These are phyloP conservation scores for Colletotrichum destructivum DNA, from an alignment of 2,329 filamentous ascomycete species.

Conservation along the genomic window DNA sequence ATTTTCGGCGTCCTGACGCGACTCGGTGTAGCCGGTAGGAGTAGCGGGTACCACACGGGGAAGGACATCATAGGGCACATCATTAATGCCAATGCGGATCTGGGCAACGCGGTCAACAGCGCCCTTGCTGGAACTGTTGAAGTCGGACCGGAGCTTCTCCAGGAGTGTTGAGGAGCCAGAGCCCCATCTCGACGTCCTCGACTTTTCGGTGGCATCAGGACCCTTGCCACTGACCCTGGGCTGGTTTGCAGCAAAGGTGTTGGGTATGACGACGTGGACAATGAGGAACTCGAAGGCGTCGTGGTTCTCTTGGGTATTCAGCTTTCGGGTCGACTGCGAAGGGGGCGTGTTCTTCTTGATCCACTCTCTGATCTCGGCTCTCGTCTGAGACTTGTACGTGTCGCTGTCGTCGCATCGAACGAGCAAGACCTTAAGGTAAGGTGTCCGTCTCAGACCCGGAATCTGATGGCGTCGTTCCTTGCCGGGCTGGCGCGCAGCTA, in stretches of 20 bases:
- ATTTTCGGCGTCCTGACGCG: constrained; percentile 82
- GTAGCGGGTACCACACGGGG: constrained; percentile 75
- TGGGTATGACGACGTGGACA: constrained; percentile 91
- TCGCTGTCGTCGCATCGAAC: constrained; percentile 97
- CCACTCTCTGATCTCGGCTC: constrained; percentile 90
- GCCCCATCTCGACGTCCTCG: constrained; percentile 80
- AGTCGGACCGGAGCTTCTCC: constrained; percentile 92
- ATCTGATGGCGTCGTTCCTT: constrained; percentile 90
- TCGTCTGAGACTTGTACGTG: constrained; percentile 85
- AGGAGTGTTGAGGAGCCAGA: constrained; percentile 86
- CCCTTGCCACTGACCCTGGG: constrained; percentile 73
- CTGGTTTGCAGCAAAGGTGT: constrained; percentile 85
- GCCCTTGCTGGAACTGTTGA: constrained; percentile 84
- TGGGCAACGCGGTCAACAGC: constrained; percentile 86
- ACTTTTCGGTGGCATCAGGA: constrained; percentile 75
- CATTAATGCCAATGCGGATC: constrained; percentile 82
- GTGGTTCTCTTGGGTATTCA: constrained; percentile 87
- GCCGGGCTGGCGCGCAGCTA: constrained; percentile 47
- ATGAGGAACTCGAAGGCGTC: constrained; percentile 98
- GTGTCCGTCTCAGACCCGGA: constrained; percentile 90
- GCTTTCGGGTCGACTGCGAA: constrained; percentile 67
- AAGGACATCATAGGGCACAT: constrained; percentile 76
- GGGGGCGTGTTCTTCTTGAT: constrained; percentile 82
- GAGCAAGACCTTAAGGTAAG: constrained; percentile 92
- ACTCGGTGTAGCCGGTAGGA: constrained; percentile 77